Percentiles rank a stretch among this genome's conserved stretches.
These are phyloP conservation scores for Diplodia scrobiculata DNA, from an alignment of 2,329 filamentous ascomycete genomes.

Conservation along the genomic window DNA sequence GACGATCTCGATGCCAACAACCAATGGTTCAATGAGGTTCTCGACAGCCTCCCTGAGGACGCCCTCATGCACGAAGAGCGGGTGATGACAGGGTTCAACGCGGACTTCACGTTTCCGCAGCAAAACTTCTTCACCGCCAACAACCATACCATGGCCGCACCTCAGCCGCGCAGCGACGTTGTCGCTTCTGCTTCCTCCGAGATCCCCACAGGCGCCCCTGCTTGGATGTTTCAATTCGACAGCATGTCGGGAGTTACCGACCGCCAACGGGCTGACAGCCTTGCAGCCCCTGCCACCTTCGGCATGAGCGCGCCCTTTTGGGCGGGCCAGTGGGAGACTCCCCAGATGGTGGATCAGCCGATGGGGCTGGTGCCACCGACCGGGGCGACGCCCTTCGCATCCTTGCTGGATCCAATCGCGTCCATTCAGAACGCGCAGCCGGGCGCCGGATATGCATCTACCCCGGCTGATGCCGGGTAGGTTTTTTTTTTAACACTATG, in stretches of 20 bases:
- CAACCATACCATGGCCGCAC: neutral
- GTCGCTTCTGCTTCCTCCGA: neutral
- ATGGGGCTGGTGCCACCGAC: neutral
- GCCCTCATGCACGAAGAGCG: too few species aligned
- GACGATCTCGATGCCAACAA: neutral
- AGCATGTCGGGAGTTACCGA: neutral
- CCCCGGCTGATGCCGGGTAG: neutral
- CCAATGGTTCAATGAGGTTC: neutral
- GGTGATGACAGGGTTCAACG: too few species aligned
- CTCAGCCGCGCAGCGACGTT: neutral
- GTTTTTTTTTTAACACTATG: slow-evolving; percentile 9
- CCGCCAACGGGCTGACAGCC: neutral
- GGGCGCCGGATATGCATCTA: neutral
- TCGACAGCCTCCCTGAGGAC: neutral
- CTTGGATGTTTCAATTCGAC: neutral
- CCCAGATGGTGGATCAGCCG: neutral
- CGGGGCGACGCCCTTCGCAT: neutral
- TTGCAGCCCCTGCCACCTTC: neutral
- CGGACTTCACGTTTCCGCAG: too few species aligned
- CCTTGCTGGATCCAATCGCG: neutral
- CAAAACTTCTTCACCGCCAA: neutral
- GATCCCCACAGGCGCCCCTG: neutral
- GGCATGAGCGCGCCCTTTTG: neutral
- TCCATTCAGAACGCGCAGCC: neutral
- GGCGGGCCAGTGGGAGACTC: neutral